Evolutionary conservation across 495 filamentous ascomycete species (phyloP).

Genomic region (Opeltia flavorubescens): DNA sequence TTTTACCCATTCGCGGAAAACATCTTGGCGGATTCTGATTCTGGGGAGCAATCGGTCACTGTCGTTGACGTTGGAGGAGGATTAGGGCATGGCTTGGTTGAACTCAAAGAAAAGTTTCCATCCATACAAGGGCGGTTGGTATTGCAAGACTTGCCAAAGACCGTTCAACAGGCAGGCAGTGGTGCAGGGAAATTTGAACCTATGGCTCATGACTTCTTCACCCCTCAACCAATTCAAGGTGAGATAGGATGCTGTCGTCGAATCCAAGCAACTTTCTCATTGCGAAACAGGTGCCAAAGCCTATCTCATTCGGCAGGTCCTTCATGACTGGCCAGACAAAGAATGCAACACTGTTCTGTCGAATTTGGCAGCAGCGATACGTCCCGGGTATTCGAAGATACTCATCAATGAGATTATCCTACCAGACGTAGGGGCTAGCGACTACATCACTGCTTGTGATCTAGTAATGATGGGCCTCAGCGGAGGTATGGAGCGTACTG

Average conservation of each 20-base stretch:
- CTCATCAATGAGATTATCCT: conserved; percentile 35
- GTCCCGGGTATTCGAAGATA: conserved; percentile 26
- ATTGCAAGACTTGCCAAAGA: conserved; percentile 31
- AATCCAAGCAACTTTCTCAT: neutral
- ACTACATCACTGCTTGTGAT: conserved; percentile 17
- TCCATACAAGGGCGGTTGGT: conserved; percentile 28
- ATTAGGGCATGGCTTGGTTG: conserved; percentile 33
- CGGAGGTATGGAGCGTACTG: conserved; percentile 26
- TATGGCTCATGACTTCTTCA: conserved; percentile 36
- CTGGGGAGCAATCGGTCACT: conserved; percentile 9
- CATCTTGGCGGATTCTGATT: neutral
- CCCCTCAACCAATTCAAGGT: conserved; percentile 28
- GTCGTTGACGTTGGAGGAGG: conserved; percentile 43
- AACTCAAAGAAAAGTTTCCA: conserved; percentile 24
- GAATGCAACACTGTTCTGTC: conserved; percentile 23
- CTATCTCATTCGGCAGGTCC: conserved; percentile 30
- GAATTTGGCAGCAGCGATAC: conserved; percentile 25
- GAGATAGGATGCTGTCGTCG: neutral
- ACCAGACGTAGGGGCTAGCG: conserved; percentile 12
- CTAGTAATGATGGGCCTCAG: conserved; percentile 27
- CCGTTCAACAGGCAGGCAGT: conserved; percentile 23
- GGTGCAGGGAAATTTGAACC: conserved; percentile 14
- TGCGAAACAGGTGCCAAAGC: conserved; percentile 21
- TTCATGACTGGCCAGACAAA: conserved; percentile 34
- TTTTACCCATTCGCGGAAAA: neutral